A percentile compares a stretch with the other conserved stretches of the same genome.
phyloP scores from a whole-genome alignment of 352 stramenopile genomes.

The Pythium myriotylum region DNA sequence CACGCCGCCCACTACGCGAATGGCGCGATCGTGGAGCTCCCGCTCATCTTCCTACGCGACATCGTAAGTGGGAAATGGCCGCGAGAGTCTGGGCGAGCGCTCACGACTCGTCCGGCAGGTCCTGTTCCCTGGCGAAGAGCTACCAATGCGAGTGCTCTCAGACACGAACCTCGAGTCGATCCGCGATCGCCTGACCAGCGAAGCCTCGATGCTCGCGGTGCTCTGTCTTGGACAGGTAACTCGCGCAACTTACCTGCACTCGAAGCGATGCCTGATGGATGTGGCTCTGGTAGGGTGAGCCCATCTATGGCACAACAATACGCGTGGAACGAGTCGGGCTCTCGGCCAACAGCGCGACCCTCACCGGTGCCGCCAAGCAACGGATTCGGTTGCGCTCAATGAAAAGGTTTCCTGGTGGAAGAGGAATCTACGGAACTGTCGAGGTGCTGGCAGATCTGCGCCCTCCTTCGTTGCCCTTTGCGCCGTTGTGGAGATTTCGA shows the following conservation, averaged over 20 bases:
- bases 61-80: conserved; percentile 45
- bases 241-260: neutral
- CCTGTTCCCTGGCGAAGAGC: conserved; percentile 79
- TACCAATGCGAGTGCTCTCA: conserved; percentile 77
- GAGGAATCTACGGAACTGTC: conserved; percentile 39
- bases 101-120: conserved; percentile 39
- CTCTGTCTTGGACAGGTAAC: conserved; percentile 51
- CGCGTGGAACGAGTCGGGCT: conserved; percentile 69
- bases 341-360: conserved; percentile 35
- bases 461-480: conserved; percentile 47
- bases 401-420: conserved; percentile 23
- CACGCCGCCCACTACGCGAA: conserved; percentile 51
- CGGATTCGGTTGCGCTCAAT: conserved; percentile 54
- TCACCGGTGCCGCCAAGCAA: conserved; percentile 71
- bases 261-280: too few relatives aligned
- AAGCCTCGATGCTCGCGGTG: conserved; percentile 61
- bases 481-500: conserved; percentile 1
- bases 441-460: conserved; percentile 65
- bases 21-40: conserved; percentile 54
- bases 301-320: conserved; percentile 66
- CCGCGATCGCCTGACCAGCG: conserved; percentile 42
- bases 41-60: conserved; percentile 73
- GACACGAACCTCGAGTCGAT: conserved; percentile 53
- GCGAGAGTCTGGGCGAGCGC: neutral
- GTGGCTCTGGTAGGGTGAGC: conserved; percentile 26